phyloP scores from a whole-genome alignment of 805 yeast species.

The Candida yuanshanica region DNA sequence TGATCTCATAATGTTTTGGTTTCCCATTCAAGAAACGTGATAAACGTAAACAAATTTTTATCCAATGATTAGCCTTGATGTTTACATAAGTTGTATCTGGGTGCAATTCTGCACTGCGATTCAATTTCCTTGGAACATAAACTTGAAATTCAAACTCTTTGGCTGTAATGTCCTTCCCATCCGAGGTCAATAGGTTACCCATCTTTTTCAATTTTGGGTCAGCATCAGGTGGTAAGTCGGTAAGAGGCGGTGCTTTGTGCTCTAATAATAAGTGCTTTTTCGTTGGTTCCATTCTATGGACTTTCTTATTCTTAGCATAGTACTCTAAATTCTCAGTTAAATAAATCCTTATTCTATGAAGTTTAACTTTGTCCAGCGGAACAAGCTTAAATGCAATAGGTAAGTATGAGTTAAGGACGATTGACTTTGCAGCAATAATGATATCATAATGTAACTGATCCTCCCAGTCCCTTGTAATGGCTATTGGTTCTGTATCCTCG shows the following conservation, averaged over 20 bases:
- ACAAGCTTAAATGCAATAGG: conserved; percentile 81
- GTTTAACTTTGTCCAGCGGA: conserved; percentile 78
- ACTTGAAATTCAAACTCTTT: conserved; percentile 82
- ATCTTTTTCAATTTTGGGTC: conserved; percentile 34
- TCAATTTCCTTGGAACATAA: conserved; percentile 69
- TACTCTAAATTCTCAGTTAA: conserved; percentile 89
- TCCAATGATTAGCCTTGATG: conserved; percentile 93
- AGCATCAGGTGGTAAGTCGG: conserved; percentile 27
- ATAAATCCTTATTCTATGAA: conserved; percentile 82
- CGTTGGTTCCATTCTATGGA: conserved; percentile 88
- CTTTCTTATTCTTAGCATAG: conserved; percentile 77
- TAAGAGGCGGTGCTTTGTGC: conserved; percentile 55
- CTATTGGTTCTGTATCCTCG: conserved; percentile 91
- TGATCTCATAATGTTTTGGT: conserved; percentile 88
- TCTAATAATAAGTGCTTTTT: conserved; percentile 77
- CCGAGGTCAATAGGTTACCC: conserved; percentile 33
- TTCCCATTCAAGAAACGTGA: conserved; percentile 63
- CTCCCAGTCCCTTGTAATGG: conserved; percentile 90
- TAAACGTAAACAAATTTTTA: conserved; percentile 78
- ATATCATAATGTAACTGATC: conserved; percentile 86
- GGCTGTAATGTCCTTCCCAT: conserved; percentile 53
- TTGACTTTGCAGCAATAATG: conserved; percentile 82
- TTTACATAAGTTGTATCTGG: conserved; percentile 80
- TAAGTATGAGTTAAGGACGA: conserved; percentile 74
- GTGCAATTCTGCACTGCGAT: conserved; percentile 53